Evolutionary conservation across 1,284 basidiomycete genomes (phyloP), one percentile per base, ranked within the genome.

Genomic region (Singerocomus inundabilis): DNA sequence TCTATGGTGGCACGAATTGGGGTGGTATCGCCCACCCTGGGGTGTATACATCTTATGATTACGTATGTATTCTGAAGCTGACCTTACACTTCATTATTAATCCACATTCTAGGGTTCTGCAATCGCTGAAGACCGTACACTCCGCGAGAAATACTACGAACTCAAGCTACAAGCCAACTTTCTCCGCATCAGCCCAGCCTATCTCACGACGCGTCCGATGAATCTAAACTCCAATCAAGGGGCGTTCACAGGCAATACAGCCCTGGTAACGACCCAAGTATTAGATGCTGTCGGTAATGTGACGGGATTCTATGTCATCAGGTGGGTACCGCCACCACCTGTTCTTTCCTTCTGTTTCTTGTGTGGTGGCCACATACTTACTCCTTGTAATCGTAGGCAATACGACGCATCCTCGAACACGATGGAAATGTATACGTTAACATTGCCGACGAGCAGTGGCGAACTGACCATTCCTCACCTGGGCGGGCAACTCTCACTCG

Each of bases 1-100:
- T 71, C n/a, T 74, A 68, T 52, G 76, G 77, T 6, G 75, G 75
- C 6, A 78, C 77, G 2, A 76, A 78, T 41, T 77, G 76, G 76
- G 77, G 76, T n/a, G 72, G 73, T 37, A 73, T 75, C 44, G 68
- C 70, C 30, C 61, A 72, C 63, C 74, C 75, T 36, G 72, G 72
- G 60, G 73, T 71, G 12, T 78, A 77, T 48, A 74, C 77, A 6
- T 76, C 74, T 5, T 78, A 78, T 49, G 76, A 78, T 57, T 77
- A 78, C 50, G 75, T 73, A 51, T 51, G 67, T 57, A 21, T 24
- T 12, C 16, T 36, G 5, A 2, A 16, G 31, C 31, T 28, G n/a
- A 43, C 16, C 12, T 13, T 13, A 8, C 36, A 3, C 26, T 31
- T 35, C 30, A 18, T 15, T 29, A 25, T 26, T 26, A 28, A 44